Base-by-base conservation (phyloP, 768 basidiomycete genomes). In the Rhodotorula toruloides region DNA sequence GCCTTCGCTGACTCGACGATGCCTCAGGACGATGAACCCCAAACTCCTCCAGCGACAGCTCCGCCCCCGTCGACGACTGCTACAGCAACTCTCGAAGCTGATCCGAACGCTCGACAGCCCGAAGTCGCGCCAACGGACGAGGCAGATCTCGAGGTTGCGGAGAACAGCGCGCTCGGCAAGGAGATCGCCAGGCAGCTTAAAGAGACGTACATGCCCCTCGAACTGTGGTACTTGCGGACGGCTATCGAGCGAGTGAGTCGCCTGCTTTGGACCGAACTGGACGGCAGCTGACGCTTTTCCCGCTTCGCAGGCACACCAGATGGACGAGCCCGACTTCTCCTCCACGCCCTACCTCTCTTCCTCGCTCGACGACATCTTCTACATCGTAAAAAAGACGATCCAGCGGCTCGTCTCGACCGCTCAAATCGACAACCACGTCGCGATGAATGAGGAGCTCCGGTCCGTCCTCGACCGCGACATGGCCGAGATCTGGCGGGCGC, bases 161-260 rank as follows among this genome's bases (percentile, higher is more conserved):
- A 73, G 57, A 46, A 67, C 3, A 62, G 57, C 39, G 47, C 62
- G 46, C 53, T 65, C 1, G 62, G 52, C 34, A 59, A 61, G 44
- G 42, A 53, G 42, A 53, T 63, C 16, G 47, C 17, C 32, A 66
- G 58, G 54, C 78, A 93, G 37, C 81, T 91, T 17, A 77, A 76
- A 14, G 82, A 82, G 16, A 94, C 89, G 73, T 98, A 97, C 74
- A 82, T 86, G 39, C 91, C 93, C 7, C 80, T 98, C 61, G 96
- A 99, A 75, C 78, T 87, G 8, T 98, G 93, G 93, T 98, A 94
- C 78, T 83, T 86, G 16, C 84, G 88, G 21, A 85, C 84, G 25
- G 87, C 86, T 67, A 86, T 96, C 54, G 90, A 94, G 75, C 96
- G 93, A 82, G 93, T 89, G 64, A 29, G 79, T 22, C 31, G 14